phyloP scores from a whole-genome alignment of 73 alveolate species.

The Paramecium pentaurelia region DNA sequence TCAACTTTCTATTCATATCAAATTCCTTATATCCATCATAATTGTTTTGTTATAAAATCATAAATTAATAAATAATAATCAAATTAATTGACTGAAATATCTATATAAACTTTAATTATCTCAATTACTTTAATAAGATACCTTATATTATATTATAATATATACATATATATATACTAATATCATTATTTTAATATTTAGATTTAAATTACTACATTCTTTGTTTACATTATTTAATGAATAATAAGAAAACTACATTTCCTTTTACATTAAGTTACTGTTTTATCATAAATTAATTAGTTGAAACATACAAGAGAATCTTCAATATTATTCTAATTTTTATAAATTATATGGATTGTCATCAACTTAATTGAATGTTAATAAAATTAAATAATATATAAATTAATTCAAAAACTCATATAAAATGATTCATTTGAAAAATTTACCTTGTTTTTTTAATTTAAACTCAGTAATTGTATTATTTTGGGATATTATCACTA shows the following conservation, averaged over 20 bases:
- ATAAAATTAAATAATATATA: not conserved
- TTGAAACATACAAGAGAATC: not conserved
- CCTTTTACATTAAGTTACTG: not conserved
- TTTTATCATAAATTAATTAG: not conserved
- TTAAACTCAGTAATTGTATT: not conserved
- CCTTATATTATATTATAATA: not conserved
- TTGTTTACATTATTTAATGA: too few relatives aligned
- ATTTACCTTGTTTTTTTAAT: not conserved
- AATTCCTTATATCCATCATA: not conserved
- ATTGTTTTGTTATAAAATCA: not conserved
- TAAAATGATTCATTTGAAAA: not conserved
- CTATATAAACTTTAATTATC: not conserved
- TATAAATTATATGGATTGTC: too few relatives aligned
- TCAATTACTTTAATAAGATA: not conserved
- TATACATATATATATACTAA: too few relatives aligned
- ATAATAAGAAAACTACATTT: too few relatives aligned
- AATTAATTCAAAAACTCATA: not conserved
- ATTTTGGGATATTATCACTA: not conserved
- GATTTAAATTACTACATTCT: too few relatives aligned
- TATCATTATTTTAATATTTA: too few relatives aligned
- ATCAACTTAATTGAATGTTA: not conserved
- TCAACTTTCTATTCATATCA: not conserved
- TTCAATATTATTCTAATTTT: too few relatives aligned
- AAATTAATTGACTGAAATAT: not conserved
- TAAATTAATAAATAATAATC: not conserved